Percentiles rank a stretch among this genome's conserved stretches.
Conservation (phyloP, 1,139 yeast species). For the Candida tropicalis region DNA sequence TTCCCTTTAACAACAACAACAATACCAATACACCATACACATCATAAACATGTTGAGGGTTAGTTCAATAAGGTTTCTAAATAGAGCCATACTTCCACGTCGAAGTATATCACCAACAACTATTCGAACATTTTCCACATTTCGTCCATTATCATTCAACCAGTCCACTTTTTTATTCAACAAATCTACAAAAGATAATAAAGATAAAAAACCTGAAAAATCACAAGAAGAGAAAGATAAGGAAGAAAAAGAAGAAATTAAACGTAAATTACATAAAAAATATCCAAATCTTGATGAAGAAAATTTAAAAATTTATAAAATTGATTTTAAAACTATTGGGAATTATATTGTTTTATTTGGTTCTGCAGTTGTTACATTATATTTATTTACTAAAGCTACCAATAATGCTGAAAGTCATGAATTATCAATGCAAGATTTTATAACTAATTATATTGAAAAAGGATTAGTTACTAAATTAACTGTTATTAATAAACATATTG, state of each 20-base stretch:
- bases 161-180: constrained; percentile 5
- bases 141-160: not conserved
- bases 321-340: constrained; percentile 26
- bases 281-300: constrained; percentile 33
- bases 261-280: constrained; percentile 33
- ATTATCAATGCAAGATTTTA: constrained; percentile 90
- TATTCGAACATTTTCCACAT: constrained; percentile 1
- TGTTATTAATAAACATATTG: constrained; percentile 78
- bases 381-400: constrained; percentile 18
- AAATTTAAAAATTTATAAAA: constrained; percentile 34
- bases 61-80: constrained; percentile 12
- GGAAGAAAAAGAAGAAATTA: constrained; percentile 35
- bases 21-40: not conserved
- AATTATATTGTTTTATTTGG: constrained; percentile 4
- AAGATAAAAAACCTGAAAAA: constrained; percentile 13
- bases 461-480: constrained; percentile 78
- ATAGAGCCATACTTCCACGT: constrained; percentile 3
- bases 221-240: constrained; percentile 20
- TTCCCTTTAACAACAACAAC: not conserved
- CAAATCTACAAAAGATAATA: constrained; percentile 13
- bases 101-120: constrained; percentile 1
- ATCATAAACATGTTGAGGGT: constrained; percentile 7
- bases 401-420: constrained; percentile 29
- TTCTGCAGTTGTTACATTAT: constrained; percentile 17
- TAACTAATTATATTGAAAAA: constrained; percentile 75